Conservation (phyloP, 2,329 filamentous ascomycete species). For the Ophiostoma triangulosporum region DNA sequence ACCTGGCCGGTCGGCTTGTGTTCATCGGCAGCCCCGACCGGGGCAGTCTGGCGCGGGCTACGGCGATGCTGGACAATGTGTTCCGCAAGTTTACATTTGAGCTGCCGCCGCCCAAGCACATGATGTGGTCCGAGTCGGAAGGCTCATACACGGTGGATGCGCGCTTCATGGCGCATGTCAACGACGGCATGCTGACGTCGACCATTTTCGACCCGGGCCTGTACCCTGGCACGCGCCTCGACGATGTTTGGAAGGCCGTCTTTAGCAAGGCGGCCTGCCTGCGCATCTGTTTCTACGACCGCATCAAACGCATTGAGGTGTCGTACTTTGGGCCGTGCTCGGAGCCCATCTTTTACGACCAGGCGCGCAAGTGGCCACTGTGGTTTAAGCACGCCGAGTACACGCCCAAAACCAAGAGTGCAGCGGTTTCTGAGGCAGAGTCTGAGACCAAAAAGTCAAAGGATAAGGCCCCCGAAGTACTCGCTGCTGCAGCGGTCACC, state of each 20-base stretch:
- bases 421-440: not conserved
- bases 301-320: constrained; percentile 6
- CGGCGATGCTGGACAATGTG: constrained; percentile 14
- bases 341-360: constrained; percentile 11
- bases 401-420: constrained; percentile 4
- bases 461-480: no score
- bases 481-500: no score
- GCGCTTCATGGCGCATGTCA: constrained; percentile 19
- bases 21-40: constrained; percentile 11
- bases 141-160: constrained; percentile 15
- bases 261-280: constrained; percentile 16
- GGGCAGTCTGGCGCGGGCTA: not conserved
- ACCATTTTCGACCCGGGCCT: constrained; percentile 18
- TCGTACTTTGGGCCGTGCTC: constrained; percentile 16
- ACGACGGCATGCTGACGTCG: constrained; percentile 17
- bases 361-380: constrained; percentile 7
- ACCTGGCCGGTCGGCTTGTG: constrained; percentile 11
- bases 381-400: constrained; percentile 11
- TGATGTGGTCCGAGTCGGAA: constrained; percentile 18
- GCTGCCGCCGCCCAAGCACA: constrained; percentile 11
- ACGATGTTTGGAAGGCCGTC: constrained; percentile 11
- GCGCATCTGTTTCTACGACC: constrained; percentile 17
- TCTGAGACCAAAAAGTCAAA: not conserved
- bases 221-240: constrained; percentile 5
- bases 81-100: constrained; percentile 9